These are phyloP conservation scores for Tetracentron sinense DNA, from an alignment of 164 flowering plant species.

Conservation along the genomic window DNA sequence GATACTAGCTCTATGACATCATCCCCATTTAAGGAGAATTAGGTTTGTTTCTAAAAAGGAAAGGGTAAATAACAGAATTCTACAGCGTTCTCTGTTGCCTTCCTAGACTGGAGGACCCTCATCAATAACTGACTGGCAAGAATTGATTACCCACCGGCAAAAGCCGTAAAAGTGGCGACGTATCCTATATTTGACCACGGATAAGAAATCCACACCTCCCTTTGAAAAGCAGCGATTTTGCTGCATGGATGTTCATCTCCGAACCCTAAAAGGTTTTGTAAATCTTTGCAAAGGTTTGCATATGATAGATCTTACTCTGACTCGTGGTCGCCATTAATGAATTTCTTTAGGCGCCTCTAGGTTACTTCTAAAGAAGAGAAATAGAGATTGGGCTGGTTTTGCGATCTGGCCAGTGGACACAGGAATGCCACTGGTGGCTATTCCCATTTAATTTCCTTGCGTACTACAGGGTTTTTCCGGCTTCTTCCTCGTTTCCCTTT, in stretches of 20 bases:
- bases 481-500: too few relatives aligned
- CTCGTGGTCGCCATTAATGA: not conserved
- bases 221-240: constrained; percentile 7
- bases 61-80: too few relatives aligned
- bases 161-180: constrained; percentile 26
- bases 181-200: constrained; percentile 8
- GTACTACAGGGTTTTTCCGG: too few relatives aligned
- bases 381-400: too few relatives aligned
- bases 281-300: not conserved
- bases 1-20: too few relatives aligned
- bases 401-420: too few relatives aligned
- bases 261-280: constrained; percentile 13
- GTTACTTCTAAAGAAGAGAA: too few relatives aligned
- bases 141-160: constrained; percentile 23
- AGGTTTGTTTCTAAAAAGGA: too few relatives aligned
- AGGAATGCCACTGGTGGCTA: too few relatives aligned
- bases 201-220: not conserved
- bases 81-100: too few relatives aligned
- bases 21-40: too few relatives aligned
- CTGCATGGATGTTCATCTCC: constrained; percentile 7
- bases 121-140: not conserved
- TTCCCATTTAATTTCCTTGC: too few relatives aligned
- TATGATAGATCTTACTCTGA: not conserved
- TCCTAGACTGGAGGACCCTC: not conserved
- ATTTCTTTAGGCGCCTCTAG: constrained; percentile 13